Conservation (phyloP, 768 basidiomycete species). For the Mycena filopes region DNA sequence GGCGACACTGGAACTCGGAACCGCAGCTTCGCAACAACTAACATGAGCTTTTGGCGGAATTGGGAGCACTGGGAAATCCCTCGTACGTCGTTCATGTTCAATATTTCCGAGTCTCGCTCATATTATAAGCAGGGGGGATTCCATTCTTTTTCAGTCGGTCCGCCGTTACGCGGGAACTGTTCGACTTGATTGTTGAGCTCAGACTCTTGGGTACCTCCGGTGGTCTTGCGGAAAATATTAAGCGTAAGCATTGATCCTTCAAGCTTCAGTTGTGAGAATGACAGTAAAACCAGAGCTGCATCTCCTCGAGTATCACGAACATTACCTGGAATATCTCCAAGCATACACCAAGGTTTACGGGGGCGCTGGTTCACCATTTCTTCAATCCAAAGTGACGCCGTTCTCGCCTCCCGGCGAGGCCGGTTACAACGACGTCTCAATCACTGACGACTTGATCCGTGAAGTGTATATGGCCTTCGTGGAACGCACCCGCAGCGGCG, state of each 20-base stretch:
- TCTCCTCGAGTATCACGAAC: slow-evolving; percentile 34
- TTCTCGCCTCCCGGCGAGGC: not conserved
- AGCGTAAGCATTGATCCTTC: too few species aligned
- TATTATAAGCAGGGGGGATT: slow-evolving; percentile 1
- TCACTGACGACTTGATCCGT: slow-evolving; percentile 35
- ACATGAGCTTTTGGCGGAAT: slow-evolving; percentile 32
- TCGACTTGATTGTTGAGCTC: slow-evolving; percentile 39
- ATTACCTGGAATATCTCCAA: slow-evolving; percentile 31
- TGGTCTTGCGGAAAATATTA: slow-evolving; percentile 36
- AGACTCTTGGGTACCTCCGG: slow-evolving; percentile 32
- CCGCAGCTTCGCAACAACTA: slow-evolving; percentile 29
- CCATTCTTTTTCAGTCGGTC: slow-evolving; percentile 1
- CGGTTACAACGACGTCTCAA: slow-evolving; percentile 6
- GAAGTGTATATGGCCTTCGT: slow-evolving; percentile 34
- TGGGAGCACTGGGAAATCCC: slow-evolving; percentile 38
- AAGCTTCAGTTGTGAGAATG: too few species aligned
- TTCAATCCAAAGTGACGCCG: not conserved
- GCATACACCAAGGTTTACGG: not conserved
- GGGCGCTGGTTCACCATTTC: not conserved
- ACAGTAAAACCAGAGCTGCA: too few species aligned
- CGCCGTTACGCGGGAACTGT: slow-evolving; percentile 36
- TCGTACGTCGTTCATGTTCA: too few species aligned
- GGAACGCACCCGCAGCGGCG: slow-evolving; percentile 23
- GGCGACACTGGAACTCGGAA: not conserved
- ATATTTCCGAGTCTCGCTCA: too few species aligned